Conservation (phyloP, 495 filamentous ascomycete genomes). For the Neurospora sp. region DNA sequence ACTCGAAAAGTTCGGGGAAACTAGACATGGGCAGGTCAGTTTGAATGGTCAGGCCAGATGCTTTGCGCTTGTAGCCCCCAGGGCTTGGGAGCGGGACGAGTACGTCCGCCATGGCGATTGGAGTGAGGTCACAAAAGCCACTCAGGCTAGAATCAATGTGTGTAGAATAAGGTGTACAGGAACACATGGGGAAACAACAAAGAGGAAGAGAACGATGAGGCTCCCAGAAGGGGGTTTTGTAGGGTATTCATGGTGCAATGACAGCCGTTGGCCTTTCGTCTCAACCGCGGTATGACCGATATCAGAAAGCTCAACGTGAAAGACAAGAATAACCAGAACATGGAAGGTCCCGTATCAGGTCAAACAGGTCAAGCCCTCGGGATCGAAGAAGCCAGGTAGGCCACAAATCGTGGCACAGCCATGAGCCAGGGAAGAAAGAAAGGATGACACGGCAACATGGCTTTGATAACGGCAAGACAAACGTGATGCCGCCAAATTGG, state of each 20-base stretch:
- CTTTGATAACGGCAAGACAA: constrained; percentile 3
- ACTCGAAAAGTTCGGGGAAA: constrained; percentile 32
- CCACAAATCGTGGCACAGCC: neutral
- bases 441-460: constrained; percentile 16
- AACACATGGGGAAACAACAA: neutral
- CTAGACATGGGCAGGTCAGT: constrained; percentile 34
- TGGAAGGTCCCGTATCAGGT: neutral
- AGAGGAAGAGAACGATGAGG: neutral
- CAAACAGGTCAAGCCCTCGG: neutral
- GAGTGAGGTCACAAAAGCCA: neutral
- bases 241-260: neutral
- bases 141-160: neutral
- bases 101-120: constrained; percentile 17
- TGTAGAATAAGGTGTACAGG: neutral
- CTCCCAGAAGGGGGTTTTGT: constrained; percentile 6
- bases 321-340: neutral
- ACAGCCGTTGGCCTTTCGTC: neutral
- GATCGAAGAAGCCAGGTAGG: neutral
- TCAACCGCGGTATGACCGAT: neutral
- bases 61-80: constrained; percentile 13
- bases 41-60: constrained; percentile 30
- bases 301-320: neutral
- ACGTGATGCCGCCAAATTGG: constrained; percentile 9
- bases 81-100: constrained; percentile 7
- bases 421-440: neutral